Base-by-base conservation (phyloP, 2,329 filamentous ascomycete species). In the Xylariales sp. region DNA sequence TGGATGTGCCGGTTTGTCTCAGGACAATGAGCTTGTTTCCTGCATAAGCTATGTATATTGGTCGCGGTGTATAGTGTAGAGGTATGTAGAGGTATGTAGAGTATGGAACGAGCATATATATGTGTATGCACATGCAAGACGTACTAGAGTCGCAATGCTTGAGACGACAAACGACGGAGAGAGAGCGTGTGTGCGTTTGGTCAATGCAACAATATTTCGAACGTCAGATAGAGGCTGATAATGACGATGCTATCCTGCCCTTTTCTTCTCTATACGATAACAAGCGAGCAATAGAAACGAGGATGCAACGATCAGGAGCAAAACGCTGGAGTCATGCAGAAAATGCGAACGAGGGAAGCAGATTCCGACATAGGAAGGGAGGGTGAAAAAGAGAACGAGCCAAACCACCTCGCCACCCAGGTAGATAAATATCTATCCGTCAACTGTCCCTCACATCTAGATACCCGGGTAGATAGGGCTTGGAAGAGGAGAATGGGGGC, bases 21-120 rank as follows among this genome's bases (percentile, higher is more conserved):
- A 55, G 41, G 46, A 64, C 48, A 61, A 63, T 56, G 64, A 58
- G 54, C 59, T 52, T 60, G 55, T 58, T 30, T 52, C 59, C 57
- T 59, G 54, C 41, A 63, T 39, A 39, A 9, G 36, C 23, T 54
- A 43, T 55, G 52, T 49, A 54, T 30, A 45, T 34, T 49, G 14
- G 32, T 3, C 10, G 30, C 49, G 32, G 34, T 23, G 18, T 36
- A 39, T 62, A 52, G 32, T 18, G 39, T 30, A 58, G 7, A 39
- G 14, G 10, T 45, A 28, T 34, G n/a, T 36, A 34, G 28, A 52
- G 52, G n/a, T 23, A 16, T 18, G 14, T 12, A 36, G n/a, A 55
- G 34, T 23, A 23, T 18, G 12, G 39, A 23, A 36, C 52, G 28
- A 43, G 28, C 10, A 23, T 23, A 49, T 59, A 45, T 36, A 58